Percentiles rank a stretch among this genome's conserved stretches.
These are phyloP conservation scores for Aspergillus thermomutatus DNA, from an alignment of 2,329 filamentous ascomycete species.

Conservation along the genomic window DNA sequence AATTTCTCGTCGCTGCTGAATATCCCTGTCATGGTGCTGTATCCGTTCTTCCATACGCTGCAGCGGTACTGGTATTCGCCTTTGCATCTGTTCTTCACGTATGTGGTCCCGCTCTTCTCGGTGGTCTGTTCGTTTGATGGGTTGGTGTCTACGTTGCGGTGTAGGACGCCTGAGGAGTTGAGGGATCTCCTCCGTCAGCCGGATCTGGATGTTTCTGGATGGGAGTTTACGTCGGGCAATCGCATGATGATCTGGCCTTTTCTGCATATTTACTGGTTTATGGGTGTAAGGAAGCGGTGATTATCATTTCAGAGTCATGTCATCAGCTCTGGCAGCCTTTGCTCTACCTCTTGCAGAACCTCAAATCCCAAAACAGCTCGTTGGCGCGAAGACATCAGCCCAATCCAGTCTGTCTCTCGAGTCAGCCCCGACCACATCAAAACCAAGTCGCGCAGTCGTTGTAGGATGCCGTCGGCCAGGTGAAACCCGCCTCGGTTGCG, in stretches of 20 bases:
- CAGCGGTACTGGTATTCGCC: constrained; percentile 46
- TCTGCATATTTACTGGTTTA: constrained; percentile 16
- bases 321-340: not conserved
- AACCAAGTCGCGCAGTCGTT: constrained; percentile 11
- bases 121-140: constrained; percentile 69
- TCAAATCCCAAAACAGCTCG: constrained; percentile 11
- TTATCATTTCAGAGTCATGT: not conserved
- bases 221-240: constrained; percentile 20
- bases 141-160: constrained; percentile 63
- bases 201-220: constrained; percentile 8
- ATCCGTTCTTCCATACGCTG: constrained; percentile 24
- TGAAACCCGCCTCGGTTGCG: constrained; percentile 16
- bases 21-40: constrained; percentile 28
- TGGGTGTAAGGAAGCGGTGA: constrained; percentile 8
- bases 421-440: constrained; percentile 13
- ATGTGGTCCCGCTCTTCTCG: constrained; percentile 63
- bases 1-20: constrained; percentile 16
- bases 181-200: constrained; percentile 51
- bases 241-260: constrained; percentile 17
- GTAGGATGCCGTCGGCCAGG: constrained; percentile 14
- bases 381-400: constrained; percentile 12
- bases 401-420: constrained; percentile 16
- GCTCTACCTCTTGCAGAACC: constrained; percentile 5
- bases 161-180: constrained; percentile 64
- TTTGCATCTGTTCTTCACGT: constrained; percentile 62